Evolutionary conservation across 2,329 filamentous ascomycete species (phyloP).

Genomic region (Ophiostoma pallidulum): DNA sequence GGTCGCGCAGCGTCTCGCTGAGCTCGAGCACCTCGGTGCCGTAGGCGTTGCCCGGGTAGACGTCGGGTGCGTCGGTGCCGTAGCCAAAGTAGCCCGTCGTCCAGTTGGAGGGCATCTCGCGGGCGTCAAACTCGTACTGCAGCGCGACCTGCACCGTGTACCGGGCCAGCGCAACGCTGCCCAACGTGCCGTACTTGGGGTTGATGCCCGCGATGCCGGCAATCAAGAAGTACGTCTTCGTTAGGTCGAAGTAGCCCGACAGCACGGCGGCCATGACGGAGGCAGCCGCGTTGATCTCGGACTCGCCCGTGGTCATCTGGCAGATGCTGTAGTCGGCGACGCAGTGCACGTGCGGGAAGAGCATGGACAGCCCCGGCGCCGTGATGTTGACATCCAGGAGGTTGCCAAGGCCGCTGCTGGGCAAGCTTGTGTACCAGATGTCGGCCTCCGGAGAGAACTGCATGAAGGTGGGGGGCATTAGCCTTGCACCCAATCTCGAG

Average conservation of each 20-base stretch:
- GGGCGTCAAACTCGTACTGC: constrained; percentile 65
- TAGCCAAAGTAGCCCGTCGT: constrained; percentile 60
- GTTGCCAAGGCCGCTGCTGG: constrained; percentile 38
- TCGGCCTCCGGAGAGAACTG: constrained; percentile 54
- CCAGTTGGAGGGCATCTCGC: constrained; percentile 57
- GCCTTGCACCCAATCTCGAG: too few species aligned
- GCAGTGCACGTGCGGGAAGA: constrained; percentile 58
- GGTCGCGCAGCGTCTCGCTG: constrained; percentile 46
- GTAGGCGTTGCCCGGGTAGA: constrained; percentile 52
- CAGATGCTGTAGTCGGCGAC: constrained; percentile 52
- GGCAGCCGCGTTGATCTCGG: constrained; percentile 65
- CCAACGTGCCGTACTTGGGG: constrained; percentile 56
- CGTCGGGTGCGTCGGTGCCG: constrained; percentile 42
- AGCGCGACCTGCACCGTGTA: constrained; percentile 66
- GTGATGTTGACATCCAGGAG: constrained; percentile 48
- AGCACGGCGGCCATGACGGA: constrained; percentile 56
- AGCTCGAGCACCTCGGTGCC: constrained; percentile 63
- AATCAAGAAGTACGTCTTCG: constrained; percentile 59
- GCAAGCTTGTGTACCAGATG: constrained; percentile 49
- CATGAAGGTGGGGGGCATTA: too few species aligned
- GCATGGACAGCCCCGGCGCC: constrained; percentile 53
- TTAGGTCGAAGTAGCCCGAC: constrained; percentile 53
- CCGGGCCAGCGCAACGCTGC: constrained; percentile 56
- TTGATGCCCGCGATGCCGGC: constrained; percentile 68
- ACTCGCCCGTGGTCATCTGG: constrained; percentile 58